Base-by-base conservation (phyloP, 352 stramenopile species). In the Globisporangium solare region DNA sequence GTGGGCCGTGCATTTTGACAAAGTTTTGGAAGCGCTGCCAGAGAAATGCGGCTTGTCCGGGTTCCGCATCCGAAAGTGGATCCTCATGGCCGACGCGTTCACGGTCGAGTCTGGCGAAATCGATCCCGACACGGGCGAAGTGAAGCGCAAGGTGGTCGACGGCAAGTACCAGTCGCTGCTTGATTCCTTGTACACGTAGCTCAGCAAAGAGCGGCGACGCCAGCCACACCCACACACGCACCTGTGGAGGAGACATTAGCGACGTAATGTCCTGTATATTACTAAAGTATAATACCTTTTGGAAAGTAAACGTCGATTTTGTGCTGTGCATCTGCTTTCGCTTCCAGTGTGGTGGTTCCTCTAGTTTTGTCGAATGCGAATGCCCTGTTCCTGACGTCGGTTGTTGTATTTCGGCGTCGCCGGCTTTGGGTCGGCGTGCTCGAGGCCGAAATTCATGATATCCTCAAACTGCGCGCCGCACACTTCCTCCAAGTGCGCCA, bases 311-410 rank as follows among this genome's bases (percentile, higher is more conserved):
- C 51, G 20, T 22, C 51, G 7, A 22, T 50, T 14, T 48, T 15
- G 21, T 13, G 8, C 13, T n/a, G 27, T 35, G 27, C 27, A 10
- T 35, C 27, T 10, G 11, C 37, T 41, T 37, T 47, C 42, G 27
- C 45, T 31, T 13, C 6, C 32, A 20, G 3, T 58, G 39, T 49
- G n/a, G n/a, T n/a, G n/a, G n/a, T 20, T 15, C 2, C 52, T 47
- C 21, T 63, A 89, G 57, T 72, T 86, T 59, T 90, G 70, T 45
- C 86, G 86, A 57, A 95, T 95, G 58, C 79, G 83, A 54, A 95
- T 95, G 17, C 86, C 86, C 32, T 87, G 81, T 43, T 95, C 86
- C 24, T 86, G 78, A n/a, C 83, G 80, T 50, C 84, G 68, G 35
- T 17, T 24, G 37, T 14, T 40, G 39, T 66, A 64, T 35, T 82